phyloP scores from a whole-genome alignment of 345 rosid genomes.

The Anastatica hierochuntica region DNA sequence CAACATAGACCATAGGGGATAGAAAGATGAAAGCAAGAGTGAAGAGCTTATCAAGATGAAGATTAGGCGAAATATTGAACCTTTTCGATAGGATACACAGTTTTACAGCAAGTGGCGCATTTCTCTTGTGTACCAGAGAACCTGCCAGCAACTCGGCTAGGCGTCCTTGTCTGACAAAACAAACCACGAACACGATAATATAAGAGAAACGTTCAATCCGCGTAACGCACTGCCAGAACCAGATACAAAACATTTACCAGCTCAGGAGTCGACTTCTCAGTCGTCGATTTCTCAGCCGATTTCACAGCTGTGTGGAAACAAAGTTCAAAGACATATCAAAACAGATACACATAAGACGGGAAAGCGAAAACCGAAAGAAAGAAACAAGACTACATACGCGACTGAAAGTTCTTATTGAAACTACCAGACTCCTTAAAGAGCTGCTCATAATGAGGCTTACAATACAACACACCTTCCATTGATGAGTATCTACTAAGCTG shows the following conservation, averaged over 20 bases:
- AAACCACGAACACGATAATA: conserved; percentile 1
- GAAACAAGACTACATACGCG: conserved; percentile 21
- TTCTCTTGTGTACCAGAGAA: conserved; percentile 83
- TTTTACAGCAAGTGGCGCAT: conserved; percentile 64
- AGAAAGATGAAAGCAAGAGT: background rate
- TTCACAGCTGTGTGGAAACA: conserved; percentile 31
- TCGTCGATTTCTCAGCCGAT: conserved; percentile 36
- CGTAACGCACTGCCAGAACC: background rate
- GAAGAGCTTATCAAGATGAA: background rate
- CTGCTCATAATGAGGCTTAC: conserved; percentile 89
- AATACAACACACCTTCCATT: conserved; percentile 63
- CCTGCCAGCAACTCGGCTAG: conserved; percentile 61
- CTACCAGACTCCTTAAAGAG: conserved; percentile 55
- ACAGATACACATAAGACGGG: background rate
- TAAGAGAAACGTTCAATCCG: background rate
- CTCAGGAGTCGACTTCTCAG: conserved; percentile 33
- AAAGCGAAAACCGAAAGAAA: background rate
- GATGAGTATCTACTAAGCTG: conserved; percentile 68
- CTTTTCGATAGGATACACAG: conserved; percentile 81
- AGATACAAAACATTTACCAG: conserved; percentile 20
- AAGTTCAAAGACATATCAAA: background rate
- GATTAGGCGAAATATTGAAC: conserved; percentile 28
- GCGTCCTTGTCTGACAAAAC: conserved; percentile 46
- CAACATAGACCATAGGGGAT: background rate
- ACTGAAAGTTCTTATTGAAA: conserved; percentile 41